Evolutionary conservation across 2,329 filamentous ascomycete species (phyloP).

Genomic region (Clarireedia sp.): DNA sequence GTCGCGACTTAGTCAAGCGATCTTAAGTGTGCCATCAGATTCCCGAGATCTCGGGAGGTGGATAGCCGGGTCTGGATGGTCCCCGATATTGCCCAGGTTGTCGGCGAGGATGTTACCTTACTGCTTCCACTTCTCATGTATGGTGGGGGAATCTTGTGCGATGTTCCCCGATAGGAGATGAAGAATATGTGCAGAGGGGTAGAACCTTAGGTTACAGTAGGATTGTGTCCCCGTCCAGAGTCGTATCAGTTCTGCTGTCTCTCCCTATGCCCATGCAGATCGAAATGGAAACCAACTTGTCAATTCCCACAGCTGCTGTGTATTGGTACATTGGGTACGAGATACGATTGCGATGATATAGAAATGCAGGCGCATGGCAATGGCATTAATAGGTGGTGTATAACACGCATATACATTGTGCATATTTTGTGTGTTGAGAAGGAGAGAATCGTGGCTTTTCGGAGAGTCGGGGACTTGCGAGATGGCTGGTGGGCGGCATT

Average conservation of each 20-base stretch:
- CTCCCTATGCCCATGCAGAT: slow-evolving; percentile 1
- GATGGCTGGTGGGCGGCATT: not conserved
- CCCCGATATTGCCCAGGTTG: slow-evolving; percentile 2
- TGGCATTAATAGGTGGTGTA: not conserved
- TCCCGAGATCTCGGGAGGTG: slow-evolving; percentile 10
- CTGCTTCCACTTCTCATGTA: not conserved
- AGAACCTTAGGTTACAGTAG: not conserved
- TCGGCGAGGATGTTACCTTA: slow-evolving; percentile 8
- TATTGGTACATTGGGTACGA: not conserved
- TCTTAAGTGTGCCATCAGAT: not conserved
- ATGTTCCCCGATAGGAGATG: not conserved
- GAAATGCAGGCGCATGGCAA: not conserved
- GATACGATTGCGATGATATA: not conserved
- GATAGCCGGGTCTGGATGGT: slow-evolving; percentile 6
- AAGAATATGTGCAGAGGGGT: not conserved
- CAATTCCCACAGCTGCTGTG: no score
- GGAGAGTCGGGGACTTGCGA: slow-evolving; percentile 8
- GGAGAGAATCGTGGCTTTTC: slow-evolving; percentile 6
- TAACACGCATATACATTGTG: not conserved
- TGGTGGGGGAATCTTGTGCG: not conserved
- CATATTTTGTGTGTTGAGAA: not conserved
- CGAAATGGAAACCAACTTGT: not conserved
- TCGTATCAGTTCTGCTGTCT: no score
- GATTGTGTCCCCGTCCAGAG: not conserved
- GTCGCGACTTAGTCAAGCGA: no score